Evolutionary conservation across 305 asterid genomes (phyloP), one percentile per base, ranked within the genome.

Genomic region (Fraxinus albicans): DNA sequence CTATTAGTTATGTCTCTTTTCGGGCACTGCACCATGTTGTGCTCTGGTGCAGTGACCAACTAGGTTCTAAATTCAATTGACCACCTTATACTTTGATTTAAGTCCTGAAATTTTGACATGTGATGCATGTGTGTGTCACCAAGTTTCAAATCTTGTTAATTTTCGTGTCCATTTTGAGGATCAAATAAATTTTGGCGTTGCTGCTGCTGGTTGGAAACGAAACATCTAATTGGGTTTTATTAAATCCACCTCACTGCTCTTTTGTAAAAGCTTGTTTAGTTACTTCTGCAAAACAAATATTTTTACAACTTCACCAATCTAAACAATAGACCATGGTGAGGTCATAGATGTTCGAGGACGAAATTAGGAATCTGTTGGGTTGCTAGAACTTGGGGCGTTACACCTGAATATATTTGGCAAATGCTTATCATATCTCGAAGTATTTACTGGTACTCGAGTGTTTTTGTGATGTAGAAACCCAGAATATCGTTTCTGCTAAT

Each of bases 11-110:
- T 44, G 55, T 44, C 55, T 44, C 55, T 44, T 44, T 44, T 12
- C 5, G 55, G 15, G 55, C 55, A 44, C 17, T 44, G 55, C n/a
- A 44, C 55, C 55, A 12, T 0, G 12, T 33, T 40, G 69, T 77
- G 12, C 29, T 17, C 38, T 8, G 63, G 80, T 77, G 85, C 81
- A 83, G 55, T 44, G 55, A 44, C 55, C n/a, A 44, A 44, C 55
- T 44, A 12, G 53, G 53, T 42, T 42, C n/a, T 44, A 44, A 44
- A 44, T 44, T 44, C 12, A 44, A 44, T 34, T 44, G n/a, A 44
- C 55, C 55, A 44, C 55, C 55, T 44, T 44, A 12, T 44, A 44
- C 5, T 0, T 44, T 12, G 17, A 44, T 44, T 44, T 44, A 44
- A 44, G 55, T 44, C 55, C 17, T 44, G 55, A 44, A 12, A 44